phyloP scores from a whole-genome alignment of 164 flowering plant genomes.

The Vitis cinerea region DNA sequence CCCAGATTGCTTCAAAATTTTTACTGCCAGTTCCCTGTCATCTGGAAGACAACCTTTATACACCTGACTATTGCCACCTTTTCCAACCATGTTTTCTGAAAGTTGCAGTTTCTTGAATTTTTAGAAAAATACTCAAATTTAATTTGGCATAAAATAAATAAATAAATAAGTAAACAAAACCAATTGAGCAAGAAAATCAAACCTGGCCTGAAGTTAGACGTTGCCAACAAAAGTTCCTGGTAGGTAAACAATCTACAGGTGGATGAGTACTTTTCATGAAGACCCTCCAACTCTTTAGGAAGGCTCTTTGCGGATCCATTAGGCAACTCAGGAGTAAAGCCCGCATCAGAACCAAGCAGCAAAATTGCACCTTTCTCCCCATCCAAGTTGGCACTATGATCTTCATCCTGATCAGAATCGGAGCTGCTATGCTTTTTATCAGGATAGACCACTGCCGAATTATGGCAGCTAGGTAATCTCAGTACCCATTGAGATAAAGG shows the following conservation, averaged over 20 bases:
- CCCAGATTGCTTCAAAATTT: conserved; percentile 75
- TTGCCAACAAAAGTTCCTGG: conserved; percentile 67
- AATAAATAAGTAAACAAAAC: neutral
- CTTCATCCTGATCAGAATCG: conserved; percentile 22
- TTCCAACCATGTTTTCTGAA: conserved; percentile 85
- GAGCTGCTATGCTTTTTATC: conserved; percentile 33
- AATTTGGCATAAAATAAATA: neutral
- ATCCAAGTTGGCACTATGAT: conserved; percentile 16
- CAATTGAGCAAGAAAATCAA: conserved; percentile 15
- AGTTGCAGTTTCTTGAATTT: neutral
- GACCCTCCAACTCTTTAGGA: conserved; percentile 55
- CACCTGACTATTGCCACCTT: conserved; percentile 88
- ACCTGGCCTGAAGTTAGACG: conserved; percentile 72
- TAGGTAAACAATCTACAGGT: conserved; percentile 69
- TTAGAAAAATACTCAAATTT: neutral
- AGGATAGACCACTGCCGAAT: conserved; percentile 39
- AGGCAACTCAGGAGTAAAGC: conserved; percentile 18
- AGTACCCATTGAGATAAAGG: conserved; percentile 24
- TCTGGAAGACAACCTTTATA: conserved; percentile 77
- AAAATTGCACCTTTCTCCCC: conserved; percentile 36
- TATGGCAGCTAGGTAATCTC: conserved; percentile 23
- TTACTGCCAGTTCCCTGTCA: conserved; percentile 88
- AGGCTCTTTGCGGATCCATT: conserved; percentile 16
- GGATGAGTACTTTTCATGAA: conserved; percentile 67
- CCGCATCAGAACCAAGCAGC: conserved; percentile 19